Evolutionary conservation across 306 rosid genomes (phyloP).

Genomic region (Geum urbanum): DNA sequence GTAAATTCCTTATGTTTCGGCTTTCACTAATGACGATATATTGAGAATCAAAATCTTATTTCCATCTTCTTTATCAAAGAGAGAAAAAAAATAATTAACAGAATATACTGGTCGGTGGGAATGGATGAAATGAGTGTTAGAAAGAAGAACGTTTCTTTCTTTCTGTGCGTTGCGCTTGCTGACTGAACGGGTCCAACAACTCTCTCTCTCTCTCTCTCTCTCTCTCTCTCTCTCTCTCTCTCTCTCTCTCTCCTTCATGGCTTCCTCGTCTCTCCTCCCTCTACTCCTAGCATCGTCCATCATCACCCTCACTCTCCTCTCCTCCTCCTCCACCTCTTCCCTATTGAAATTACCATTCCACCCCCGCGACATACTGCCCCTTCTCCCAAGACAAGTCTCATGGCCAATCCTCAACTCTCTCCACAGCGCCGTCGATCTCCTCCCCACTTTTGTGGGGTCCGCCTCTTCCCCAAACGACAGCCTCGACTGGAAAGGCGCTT

Average conservation of each 20-base stretch:
- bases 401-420: constrained; percentile 81
- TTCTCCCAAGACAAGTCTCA: constrained; percentile 69
- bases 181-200: background rate
- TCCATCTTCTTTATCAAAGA: too few relatives aligned
- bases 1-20: too few relatives aligned
- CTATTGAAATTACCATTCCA: constrained; percentile 40
- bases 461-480: constrained; percentile 38
- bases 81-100: too few relatives aligned
- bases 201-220: constrained; percentile 4
- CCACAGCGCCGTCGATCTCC: constrained; percentile 66
- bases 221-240: background rate
- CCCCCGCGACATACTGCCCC: constrained; percentile 64
- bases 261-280: background rate
- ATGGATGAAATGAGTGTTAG: background rate
- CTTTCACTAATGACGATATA: too few relatives aligned
- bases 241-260: background rate
- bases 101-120: too few relatives aligned
- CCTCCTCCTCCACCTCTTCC: background rate
- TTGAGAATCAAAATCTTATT: too few relatives aligned
- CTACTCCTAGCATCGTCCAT: constrained; percentile 9
- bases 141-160: background rate
- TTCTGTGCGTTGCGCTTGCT: too few relatives aligned
- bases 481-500: constrained; percentile 70
- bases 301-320: constrained; percentile 16
- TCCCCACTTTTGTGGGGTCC: constrained; percentile 79